phyloP scores from a whole-genome alignment of 257 asterid genomes.

The Przewalskia tangutica region DNA sequence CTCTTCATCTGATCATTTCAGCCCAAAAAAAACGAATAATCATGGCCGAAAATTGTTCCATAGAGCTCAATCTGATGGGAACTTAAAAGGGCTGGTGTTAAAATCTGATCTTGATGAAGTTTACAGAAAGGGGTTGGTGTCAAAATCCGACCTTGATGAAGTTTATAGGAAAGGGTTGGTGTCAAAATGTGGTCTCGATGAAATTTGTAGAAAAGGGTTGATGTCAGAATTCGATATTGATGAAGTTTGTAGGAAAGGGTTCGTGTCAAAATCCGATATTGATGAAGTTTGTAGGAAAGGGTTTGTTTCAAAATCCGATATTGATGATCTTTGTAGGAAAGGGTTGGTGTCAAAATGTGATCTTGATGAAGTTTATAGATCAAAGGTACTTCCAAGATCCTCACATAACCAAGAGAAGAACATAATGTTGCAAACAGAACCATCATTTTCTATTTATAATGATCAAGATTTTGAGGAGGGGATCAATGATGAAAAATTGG shows the following conservation, averaged over 20 bases:
- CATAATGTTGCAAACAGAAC: slow-evolving; percentile 39
- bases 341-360: slow-evolving; percentile 7
- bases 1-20: slow-evolving; percentile 6
- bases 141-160: neutral
- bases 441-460: slow-evolving; percentile 56
- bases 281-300: neutral
- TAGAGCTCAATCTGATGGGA: slow-evolving; percentile 16
- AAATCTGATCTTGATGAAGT: slow-evolving; percentile 9
- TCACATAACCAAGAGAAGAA: slow-evolving; percentile 4
- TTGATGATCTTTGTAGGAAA: neutral
- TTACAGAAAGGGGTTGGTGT: neutral
- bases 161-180: neutral
- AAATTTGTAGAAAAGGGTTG: neutral
- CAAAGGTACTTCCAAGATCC: slow-evolving; percentile 10
- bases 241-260: neutral
- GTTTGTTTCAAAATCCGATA: neutral
- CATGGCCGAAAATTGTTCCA: neutral
- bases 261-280: neutral
- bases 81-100: slow-evolving; percentile 14
- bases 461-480: slow-evolving; percentile 10
- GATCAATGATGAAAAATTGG: slow-evolving; percentile 7
- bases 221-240: neutral
- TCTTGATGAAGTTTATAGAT: slow-evolving; percentile 7
- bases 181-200: neutral
- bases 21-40: neutral